Evolutionary conservation across 208 protist genomes (phyloP).

Genomic region (Porcisia hertigi): DNA sequence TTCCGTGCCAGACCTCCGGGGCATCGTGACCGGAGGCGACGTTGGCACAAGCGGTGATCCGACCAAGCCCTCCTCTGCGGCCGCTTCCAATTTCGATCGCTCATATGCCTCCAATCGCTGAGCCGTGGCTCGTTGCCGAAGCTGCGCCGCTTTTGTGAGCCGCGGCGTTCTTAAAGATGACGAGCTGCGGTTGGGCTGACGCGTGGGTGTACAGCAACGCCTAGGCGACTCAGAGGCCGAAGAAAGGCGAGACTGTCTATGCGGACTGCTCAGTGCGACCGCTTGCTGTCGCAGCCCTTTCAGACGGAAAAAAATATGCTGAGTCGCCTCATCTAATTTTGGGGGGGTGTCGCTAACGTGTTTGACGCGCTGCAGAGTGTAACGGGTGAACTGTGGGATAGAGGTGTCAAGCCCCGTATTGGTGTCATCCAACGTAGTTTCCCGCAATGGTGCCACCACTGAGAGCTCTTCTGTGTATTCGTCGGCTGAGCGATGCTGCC

Average conservation of each 20-base stretch:
- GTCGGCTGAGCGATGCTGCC: neutral
- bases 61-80: neutral
- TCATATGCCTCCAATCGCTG: constrained; percentile 17
- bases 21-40: neutral
- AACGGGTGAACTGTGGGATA: constrained; percentile 14
- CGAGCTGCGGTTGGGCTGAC: neutral
- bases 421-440: neutral
- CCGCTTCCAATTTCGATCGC: neutral
- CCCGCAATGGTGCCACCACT: neutral
- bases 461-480: neutral
- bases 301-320: constrained; percentile 19
- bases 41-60: neutral
- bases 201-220: neutral
- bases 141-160: constrained; percentile 28
- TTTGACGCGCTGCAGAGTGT: constrained; percentile 15
- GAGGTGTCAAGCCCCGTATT: neutral
- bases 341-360: constrained; percentile 7
- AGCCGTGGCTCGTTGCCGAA: constrained; percentile 16
- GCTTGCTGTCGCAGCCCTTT: neutral
- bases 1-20: neutral
- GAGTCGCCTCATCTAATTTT: constrained; percentile 21
- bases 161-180: constrained; percentile 1
- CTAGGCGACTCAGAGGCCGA: neutral
- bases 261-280: neutral
- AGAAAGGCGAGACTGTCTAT: neutral